Evolutionary conservation across 768 basidiomycete genomes (phyloP), one percentile per base, ranked within the genome.

Genomic region (Auriscalpium vulgare): DNA sequence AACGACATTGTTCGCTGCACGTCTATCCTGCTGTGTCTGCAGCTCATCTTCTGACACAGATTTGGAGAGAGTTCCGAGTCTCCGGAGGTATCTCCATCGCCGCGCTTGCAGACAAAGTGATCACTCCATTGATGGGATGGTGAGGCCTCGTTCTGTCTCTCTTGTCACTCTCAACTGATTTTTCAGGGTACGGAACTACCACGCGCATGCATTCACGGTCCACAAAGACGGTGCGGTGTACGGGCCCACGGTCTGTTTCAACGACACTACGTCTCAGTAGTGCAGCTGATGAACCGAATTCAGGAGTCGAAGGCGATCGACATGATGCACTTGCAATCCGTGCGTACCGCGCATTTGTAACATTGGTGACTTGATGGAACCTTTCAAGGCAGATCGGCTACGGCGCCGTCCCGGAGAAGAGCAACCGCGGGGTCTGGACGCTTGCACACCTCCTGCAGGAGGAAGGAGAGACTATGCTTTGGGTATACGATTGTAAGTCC

Each of bases 111-210:
- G 53, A 54, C 34, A 54, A 54, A 47, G 35, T 54, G 8, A 13
- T 54, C 16, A 54, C 53, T 6, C 53, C 53, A 8, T 45, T 54
- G 5, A 54, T 54, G 53, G 53, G 53, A 47, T 54, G 53, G 53
- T 54, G 35, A 35, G 53, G 19, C 6, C 9, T 0, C 2, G 19
- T 44, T 29, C 37, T 38, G 8, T 19, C 13, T 1, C 8, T 51
- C 16, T 49, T 38, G 4, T 29, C 11, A 16, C n/a, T 6, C 7
- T 17, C n/a, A 8, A 6, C 8, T 10, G 7, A 16, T 4, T 10
- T 10, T 35, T 1, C 13, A 54, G 53, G 53, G 45, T 47, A 17
- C 23, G 53, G 6, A 54, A 54, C 19, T 54, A 54, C 21, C 53
- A 54, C 13, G 53, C 53, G 16, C 53, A 54, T 17, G 53, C 53